Base-by-base conservation (phyloP, 2,329 filamentous ascomycete species). In the Orbilia oligospora region DNA sequence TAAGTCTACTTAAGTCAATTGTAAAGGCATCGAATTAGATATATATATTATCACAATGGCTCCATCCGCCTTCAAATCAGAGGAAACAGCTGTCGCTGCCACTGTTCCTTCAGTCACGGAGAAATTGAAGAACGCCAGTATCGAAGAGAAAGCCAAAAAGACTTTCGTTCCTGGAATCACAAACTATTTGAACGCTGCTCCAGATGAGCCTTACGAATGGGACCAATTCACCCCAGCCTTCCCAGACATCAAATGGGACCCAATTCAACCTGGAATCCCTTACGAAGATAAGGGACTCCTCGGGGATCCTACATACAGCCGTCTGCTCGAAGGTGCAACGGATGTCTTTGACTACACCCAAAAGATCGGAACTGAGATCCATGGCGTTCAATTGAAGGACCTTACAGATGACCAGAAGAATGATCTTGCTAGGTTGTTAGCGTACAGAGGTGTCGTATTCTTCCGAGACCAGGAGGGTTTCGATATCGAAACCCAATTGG, bases 331-430 rank as follows among this genome's bases (percentile, higher is more conserved):
- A 36, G 84, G 84, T 9, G 88, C 88, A 14, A 88, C 87, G 0
- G 87, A 87, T 27, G 85, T 89, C 44, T 88, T 88, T 78, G 88
- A 90, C 81, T 88, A 87, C 82, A 88, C 85, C 48, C 87, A 87
- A 18, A 88, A 88, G 80, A 87, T 88, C 68, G 87, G 87, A 63
- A 88, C 87, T 1, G 87, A 89, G 76, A 81, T 89, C 53, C 85
- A 86, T 51, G 87, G 87, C 2, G 83, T 88, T 27, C 85, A 88
- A 64, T 85, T 89, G 2, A 84, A 86, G 27, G 86, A 85, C 58
- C 83, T 89, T 33, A 87, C 84, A 1, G 85, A 88, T 71, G 84
- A 84, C 0, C 87, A 88, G 81, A 88, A 87, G 83, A 87, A 89
- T 79, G 87, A 89, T 66, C 84, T 89, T 3, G 87, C 87, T 1